phyloP scores from a whole-genome alignment of 2,329 filamentous ascomycete species.

The Monilinia fructigena region DNA sequence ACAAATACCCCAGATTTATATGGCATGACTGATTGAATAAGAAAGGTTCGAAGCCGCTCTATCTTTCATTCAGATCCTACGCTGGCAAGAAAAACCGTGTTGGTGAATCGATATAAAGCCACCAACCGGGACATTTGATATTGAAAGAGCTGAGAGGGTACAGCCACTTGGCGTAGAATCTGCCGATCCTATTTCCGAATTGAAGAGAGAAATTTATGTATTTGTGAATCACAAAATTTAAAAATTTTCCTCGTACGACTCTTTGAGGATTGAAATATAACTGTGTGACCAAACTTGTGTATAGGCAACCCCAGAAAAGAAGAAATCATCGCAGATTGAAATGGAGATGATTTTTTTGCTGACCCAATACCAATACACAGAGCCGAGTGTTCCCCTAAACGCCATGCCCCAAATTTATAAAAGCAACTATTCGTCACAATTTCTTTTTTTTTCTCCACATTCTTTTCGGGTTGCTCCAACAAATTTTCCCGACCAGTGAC shows the following conservation, averaged over 20 bases:
- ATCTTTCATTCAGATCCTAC: conserved; percentile 2
- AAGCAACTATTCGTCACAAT: conserved; percentile 24
- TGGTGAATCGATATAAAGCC: neutral
- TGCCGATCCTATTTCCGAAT: conserved; percentile 13
- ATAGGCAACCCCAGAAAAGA: neutral
- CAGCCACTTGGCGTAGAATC: conserved; percentile 14
- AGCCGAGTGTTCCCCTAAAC: conserved; percentile 22
- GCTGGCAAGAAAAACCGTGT: neutral
- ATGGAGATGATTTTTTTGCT: conserved; percentile 15
- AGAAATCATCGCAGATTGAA: neutral
- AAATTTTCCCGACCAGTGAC: conserved; percentile 52
- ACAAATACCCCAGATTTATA: neutral
- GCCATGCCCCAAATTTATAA: conserved; percentile 19
- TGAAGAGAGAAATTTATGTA: conserved; percentile 1
- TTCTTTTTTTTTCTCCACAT: conserved; percentile 32
- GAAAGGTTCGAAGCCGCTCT: neutral
- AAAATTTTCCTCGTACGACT: conserved; percentile 3
- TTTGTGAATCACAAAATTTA: conserved; percentile 2
- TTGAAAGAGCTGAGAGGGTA: neutral
- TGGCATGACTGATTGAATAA: neutral
- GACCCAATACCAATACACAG: neutral
- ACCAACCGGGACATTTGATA: neutral
- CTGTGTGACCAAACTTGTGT: conserved; percentile 6
- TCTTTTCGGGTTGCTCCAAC: conserved; percentile 38
- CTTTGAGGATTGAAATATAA: conserved; percentile 7